These are phyloP conservation scores for Volutella citrinella DNA, from an alignment of 2,329 filamentous ascomycete species.

Conservation along the genomic window DNA sequence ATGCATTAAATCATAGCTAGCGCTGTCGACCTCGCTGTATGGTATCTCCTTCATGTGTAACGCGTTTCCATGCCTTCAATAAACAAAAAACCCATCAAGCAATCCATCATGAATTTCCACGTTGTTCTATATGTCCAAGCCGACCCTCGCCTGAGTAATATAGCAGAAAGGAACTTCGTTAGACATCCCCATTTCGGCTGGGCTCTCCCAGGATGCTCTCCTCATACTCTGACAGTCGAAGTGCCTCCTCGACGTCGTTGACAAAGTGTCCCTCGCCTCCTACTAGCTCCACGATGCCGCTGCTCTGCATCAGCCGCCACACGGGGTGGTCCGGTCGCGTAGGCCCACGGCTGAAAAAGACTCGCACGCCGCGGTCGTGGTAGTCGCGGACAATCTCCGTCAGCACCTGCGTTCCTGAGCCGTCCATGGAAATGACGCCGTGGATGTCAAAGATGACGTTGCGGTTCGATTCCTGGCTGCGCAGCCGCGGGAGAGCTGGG, in stretches of 20 bases:
- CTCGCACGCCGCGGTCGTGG: constrained; percentile 68
- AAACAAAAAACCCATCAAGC: no score
- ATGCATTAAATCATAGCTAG: no score
- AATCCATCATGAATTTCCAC: no score
- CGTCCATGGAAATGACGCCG: constrained; percentile 92
- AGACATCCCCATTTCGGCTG: constrained; percentile 12
- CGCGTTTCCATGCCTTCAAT: no score
- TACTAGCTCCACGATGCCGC: constrained; percentile 80
- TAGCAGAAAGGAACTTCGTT: no score
- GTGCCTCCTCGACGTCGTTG: constrained; percentile 76
- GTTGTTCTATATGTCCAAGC: no score
- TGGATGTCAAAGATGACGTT: constrained; percentile 98
- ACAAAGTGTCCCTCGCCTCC: constrained; percentile 80
- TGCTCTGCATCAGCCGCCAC: constrained; percentile 69
- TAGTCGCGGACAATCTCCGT: constrained; percentile 85
- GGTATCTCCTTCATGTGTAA: no score
- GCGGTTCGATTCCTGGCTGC: constrained; percentile 75
- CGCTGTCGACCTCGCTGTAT: no score
- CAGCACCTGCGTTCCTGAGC: constrained; percentile 87
- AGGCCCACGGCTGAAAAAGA: constrained; percentile 68
- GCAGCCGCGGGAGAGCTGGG: constrained; percentile 78
- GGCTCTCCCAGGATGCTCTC: constrained; percentile 38
- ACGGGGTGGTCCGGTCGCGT: constrained; percentile 50
- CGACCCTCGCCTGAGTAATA: no score
- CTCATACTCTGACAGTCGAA: constrained; percentile 76